Evolutionary conservation across 345 rosid species (phyloP).

Genomic region (Diplotaxis tenuifolia): DNA sequence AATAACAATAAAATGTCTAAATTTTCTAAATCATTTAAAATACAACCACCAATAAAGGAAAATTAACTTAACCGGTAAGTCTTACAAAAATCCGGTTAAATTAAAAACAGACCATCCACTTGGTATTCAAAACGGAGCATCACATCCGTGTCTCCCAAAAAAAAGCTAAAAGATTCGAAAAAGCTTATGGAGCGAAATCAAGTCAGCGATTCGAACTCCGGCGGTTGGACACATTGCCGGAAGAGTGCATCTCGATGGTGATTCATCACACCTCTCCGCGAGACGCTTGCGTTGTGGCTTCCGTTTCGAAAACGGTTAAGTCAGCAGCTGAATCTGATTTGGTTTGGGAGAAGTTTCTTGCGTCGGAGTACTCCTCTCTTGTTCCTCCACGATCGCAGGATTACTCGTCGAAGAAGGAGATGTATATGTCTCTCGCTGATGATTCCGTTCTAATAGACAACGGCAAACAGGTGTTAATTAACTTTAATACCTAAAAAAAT

Average conservation of each 20-base stretch:
- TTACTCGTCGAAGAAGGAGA: conserved; percentile 44
- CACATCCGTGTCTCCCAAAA: background rate
- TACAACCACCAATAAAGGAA: too few species aligned
- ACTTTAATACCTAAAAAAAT: too few species aligned
- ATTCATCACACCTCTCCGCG: conserved; percentile 47
- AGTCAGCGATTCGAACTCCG: background rate
- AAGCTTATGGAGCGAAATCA: conserved; percentile 14
- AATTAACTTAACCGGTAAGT: too few species aligned
- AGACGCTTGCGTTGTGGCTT: conserved; percentile 46
- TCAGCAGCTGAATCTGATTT: conserved; percentile 43
- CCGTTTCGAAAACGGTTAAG: conserved; percentile 45
- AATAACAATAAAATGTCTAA: too few species aligned
- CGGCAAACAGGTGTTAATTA: too few species aligned
- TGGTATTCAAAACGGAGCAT: background rate
- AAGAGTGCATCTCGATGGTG: conserved; percentile 48
- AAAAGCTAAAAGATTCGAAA: background rate
- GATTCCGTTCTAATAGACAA: conserved; percentile 50
- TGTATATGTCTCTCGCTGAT: conserved; percentile 37
- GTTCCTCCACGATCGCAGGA: conserved; percentile 23
- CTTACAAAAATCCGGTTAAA: too few species aligned
- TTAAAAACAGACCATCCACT: background rate
- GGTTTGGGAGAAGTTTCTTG: conserved; percentile 56
- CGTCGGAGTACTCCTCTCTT: conserved; percentile 35
- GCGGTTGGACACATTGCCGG: conserved; percentile 38
- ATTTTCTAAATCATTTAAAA: too few species aligned